Evolutionary conservation across 2,329 filamentous ascomycete genomes (phyloP).

Genomic region (Fusarium brevicatenulatum): DNA sequence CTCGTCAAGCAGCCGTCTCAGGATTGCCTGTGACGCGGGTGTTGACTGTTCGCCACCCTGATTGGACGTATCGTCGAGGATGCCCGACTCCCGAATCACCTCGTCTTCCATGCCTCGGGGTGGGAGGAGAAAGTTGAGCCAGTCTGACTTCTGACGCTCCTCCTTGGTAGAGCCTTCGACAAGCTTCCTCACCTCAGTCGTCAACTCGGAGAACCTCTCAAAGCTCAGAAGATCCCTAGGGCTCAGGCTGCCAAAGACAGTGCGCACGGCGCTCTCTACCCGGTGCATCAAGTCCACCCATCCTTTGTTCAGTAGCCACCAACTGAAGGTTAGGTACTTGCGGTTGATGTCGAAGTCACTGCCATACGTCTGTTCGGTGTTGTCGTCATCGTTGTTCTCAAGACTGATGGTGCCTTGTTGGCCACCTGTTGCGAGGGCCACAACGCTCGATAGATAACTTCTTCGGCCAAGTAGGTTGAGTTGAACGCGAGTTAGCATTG

Average conservation of each 20-base stretch:
- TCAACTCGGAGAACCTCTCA: constrained; percentile 80
- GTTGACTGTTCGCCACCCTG: constrained; percentile 49
- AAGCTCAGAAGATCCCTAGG: constrained; percentile 89
- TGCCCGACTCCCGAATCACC: constrained; percentile 87
- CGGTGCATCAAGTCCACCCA: constrained; percentile 85
- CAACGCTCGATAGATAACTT: constrained; percentile 95
- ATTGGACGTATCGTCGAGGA: constrained; percentile 64
- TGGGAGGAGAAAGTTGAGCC: constrained; percentile 87
- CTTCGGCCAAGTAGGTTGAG: constrained; percentile 95
- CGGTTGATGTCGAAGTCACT: constrained; percentile 97
- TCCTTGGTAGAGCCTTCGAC: constrained; percentile 73
- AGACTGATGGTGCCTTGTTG: constrained; percentile 83
- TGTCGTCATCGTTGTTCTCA: constrained; percentile 93
- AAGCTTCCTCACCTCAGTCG: constrained; percentile 82
- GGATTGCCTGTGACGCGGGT: constrained; percentile 62
- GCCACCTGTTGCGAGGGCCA: constrained; percentile 83
- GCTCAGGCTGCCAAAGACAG: constrained; percentile 89
- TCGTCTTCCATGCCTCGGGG: constrained; percentile 80
- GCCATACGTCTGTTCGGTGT: constrained; percentile 81
- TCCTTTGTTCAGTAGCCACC: constrained; percentile 94
- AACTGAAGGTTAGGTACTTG: constrained; percentile 94
- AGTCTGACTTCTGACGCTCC: constrained; percentile 63
- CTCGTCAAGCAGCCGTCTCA: constrained; percentile 91
- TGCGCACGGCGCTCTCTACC: constrained; percentile 86
- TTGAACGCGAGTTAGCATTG: constrained; percentile 92